These are phyloP conservation scores for grape (Vitis vinifera) DNA, from an alignment of 164 flowering plant species.

Conservation along the genomic window ASM3070453v1 NC_081812.1:16201501-16202000, in stretches of 20 bases:
- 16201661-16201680: conserved; percentile 50
- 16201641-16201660: conserved; percentile 87
- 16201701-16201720: conserved; percentile 54
- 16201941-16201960: too few species aligned
- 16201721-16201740: conserved; percentile 37
- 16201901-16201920: too few species aligned
- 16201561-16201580: conserved; percentile 72
- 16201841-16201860: conserved; percentile 55
- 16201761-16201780: conserved; percentile 51
- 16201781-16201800: conserved; percentile 85
- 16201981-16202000: too few species aligned
- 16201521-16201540: conserved; percentile 63
- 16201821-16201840: conserved; percentile 79
- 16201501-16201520: conserved; percentile 41
- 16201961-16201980: too few species aligned
- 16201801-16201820: conserved; percentile 75
- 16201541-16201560: conserved; percentile 46
- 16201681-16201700: conserved; percentile 71
- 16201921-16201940: too few species aligned
- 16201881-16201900: too few species aligned
- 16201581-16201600: conserved; percentile 50
- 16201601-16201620: conserved; percentile 42
- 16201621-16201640: conserved; percentile 67
- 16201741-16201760: conserved; percentile 41
- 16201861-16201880: conserved; percentile 23